Base-by-base conservation (phyloP, 2,329 filamentous ascomycete genomes). In the Bipolaris bicolor region DNA sequence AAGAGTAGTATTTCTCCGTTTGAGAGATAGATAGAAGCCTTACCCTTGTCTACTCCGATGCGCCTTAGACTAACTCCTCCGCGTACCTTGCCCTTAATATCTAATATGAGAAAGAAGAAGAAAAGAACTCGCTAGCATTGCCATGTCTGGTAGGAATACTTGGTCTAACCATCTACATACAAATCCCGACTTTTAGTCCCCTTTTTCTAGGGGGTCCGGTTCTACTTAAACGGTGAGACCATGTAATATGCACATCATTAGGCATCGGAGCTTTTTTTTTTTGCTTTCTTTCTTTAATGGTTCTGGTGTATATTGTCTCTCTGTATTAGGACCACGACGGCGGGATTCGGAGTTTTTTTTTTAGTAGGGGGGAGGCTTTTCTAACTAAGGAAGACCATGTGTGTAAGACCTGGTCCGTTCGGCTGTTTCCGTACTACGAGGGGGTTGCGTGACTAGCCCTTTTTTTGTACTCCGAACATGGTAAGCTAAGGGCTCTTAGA, bases 321-420 rank as follows among this genome's bases (percentile, higher is more conserved):
- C 9, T 29, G 9, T 29, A 29, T 29, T 29, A 29, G 9, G 26
- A 29, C 26, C 26, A 29, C 10, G 26, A 29, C 26, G 67, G 64
- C 69, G 68, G 70, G 62, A 63, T 63, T 63, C 56, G 54, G 45
- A 50, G 55, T 40, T 49, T 18, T 39, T 57, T 22, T 37, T 20
- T 20, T 2, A 20, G 20, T 2, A 3, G 20, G 20, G 20, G 20
- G 20, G 20, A 20, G 20, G 22, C 29, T 57, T 22, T 37, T 41
- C 57, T 44, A 60, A 15, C 11, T 15, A 41, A 22, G 26, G 37
- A 16, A n/a, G 13, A 20, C 22, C 22, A 50, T 34, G 20, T 26
- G 20, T 22, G 39, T 50, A 50, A 59, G 59, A 43, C 49, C 43
- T 53, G 41, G 53, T 57, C 31, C 3, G 20, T 43, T 41, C 43